Evolutionary conservation across 768 basidiomycete genomes (phyloP).

Genomic region (Ephemerocybe angulata): DNA sequence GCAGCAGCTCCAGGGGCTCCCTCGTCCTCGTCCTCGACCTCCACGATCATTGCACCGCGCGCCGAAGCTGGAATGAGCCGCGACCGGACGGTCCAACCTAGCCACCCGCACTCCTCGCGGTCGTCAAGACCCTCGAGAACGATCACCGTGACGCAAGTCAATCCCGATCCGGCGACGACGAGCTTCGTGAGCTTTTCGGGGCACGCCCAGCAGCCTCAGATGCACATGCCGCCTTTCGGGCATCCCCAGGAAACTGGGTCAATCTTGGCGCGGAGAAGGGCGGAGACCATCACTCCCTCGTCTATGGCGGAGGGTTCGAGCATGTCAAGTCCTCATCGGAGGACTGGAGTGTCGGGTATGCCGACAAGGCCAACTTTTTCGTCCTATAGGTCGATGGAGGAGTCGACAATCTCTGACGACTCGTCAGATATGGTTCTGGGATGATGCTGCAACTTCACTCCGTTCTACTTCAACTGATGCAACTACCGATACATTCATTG

Average conservation of each 20-base stretch:
- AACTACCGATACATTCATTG: too few species aligned
- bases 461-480: too few species aligned
- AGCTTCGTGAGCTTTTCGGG: not conserved
- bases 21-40: not conserved
- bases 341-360: not conserved
- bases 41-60: not conserved
- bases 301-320: not conserved
- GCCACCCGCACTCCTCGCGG: slow-evolving; percentile 1
- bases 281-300: slow-evolving; percentile 3
- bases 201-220: too few species aligned
- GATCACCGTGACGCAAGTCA: not conserved
- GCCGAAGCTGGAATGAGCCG: slow-evolving; percentile 8
- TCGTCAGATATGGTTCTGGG: too few species aligned
- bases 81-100: slow-evolving; percentile 21
- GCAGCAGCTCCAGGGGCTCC: not conserved
- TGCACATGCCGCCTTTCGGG: too few species aligned
- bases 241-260: too few species aligned
- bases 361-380: too few species aligned
- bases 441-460: too few species aligned
- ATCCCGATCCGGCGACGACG: too few species aligned
- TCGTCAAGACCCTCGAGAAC: slow-evolving; percentile 5
- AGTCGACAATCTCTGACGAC: too few species aligned
- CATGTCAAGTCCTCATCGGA: not conserved
- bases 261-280: slow-evolving; percentile 1
- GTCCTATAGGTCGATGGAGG: too few species aligned